phyloP scores from a whole-genome alignment of 805 yeast species.

The Kodamaea nitidulidarum region DNA sequence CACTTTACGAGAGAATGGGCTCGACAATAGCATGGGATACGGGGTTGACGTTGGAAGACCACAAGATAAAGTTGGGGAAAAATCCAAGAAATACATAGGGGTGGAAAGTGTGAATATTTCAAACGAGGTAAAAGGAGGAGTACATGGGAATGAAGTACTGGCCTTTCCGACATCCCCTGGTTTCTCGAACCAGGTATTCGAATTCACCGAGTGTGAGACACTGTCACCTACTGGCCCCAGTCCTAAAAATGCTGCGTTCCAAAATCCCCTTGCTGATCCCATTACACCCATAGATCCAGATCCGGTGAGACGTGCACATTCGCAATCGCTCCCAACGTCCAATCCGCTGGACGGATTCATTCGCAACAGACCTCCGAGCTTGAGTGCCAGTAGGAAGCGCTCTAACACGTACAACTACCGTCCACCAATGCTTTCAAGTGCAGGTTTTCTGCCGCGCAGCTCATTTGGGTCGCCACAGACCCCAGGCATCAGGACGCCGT shows the following conservation, averaged over 20 bases:
- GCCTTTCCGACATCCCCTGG: no score
- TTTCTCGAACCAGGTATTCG: neutral
- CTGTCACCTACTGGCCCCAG: neutral
- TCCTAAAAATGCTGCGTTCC: neutral
- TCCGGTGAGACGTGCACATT: constrained; percentile 23
- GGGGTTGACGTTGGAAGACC: no score
- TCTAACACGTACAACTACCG: constrained; percentile 21
- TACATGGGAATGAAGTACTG: no score
- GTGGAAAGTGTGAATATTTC: no score
- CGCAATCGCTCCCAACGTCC: constrained; percentile 28
- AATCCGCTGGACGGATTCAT: constrained; percentile 7
- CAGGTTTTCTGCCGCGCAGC: constrained; percentile 10
- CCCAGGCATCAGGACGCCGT: constrained; percentile 26
- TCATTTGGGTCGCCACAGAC: constrained; percentile 13
- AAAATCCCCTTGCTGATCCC: neutral
- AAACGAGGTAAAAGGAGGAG: no score
- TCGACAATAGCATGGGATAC: no score
- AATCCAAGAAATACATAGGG: no score
- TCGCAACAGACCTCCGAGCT: neutral
- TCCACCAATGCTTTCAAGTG: constrained; percentile 11
- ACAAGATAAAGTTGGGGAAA: no score
- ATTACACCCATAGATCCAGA: neutral
- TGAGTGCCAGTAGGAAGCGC: constrained; percentile 13
- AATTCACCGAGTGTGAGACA: neutral
- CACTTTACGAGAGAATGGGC: no score